Conservation (phyloP, 2,329 filamentous ascomycete genomes). For the Metarhizium robertsii region DNA sequence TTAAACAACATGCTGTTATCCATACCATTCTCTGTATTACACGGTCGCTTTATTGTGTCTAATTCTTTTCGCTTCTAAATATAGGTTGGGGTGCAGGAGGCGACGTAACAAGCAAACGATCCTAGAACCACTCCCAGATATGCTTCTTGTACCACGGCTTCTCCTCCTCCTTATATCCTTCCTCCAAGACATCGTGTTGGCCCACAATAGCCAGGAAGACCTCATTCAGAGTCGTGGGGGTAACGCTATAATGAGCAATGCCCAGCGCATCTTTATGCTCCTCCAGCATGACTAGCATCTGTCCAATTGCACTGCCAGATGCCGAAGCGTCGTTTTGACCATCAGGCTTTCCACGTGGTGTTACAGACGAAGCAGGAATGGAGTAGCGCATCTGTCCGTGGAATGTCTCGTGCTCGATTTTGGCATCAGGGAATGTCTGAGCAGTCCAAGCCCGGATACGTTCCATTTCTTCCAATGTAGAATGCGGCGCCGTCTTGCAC, state of each 20-base stretch:
- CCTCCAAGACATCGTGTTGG: constrained; percentile 64
- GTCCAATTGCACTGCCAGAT: constrained; percentile 46
- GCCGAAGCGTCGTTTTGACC: neutral
- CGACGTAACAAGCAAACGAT: too few species aligned
- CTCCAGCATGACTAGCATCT: constrained; percentile 65
- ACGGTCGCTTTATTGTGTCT: too few species aligned
- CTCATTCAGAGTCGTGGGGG: constrained; percentile 79
- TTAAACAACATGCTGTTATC: too few species aligned
- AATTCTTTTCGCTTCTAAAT: too few species aligned
- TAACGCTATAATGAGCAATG: constrained; percentile 79
- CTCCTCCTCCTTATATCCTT: constrained; percentile 35
- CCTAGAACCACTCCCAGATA: constrained; percentile 1
- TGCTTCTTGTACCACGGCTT: constrained; percentile 14
- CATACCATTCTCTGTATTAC: too few species aligned
- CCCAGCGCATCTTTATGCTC: constrained; percentile 58
- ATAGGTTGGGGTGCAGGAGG: too few species aligned
- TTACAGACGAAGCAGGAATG: constrained; percentile 54
- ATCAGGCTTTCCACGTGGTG: constrained; percentile 32
- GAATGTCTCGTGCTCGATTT: constrained; percentile 64
- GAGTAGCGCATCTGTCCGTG: constrained; percentile 82
- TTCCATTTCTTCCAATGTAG: constrained; percentile 57
- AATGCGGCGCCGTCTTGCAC: constrained; percentile 64
- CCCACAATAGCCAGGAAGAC: constrained; percentile 81
- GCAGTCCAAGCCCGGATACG: constrained; percentile 57
- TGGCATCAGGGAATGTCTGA: constrained; percentile 50